Conservation (phyloP, 148 eudicot genomes). For the Bassia scoparia region DNA sequence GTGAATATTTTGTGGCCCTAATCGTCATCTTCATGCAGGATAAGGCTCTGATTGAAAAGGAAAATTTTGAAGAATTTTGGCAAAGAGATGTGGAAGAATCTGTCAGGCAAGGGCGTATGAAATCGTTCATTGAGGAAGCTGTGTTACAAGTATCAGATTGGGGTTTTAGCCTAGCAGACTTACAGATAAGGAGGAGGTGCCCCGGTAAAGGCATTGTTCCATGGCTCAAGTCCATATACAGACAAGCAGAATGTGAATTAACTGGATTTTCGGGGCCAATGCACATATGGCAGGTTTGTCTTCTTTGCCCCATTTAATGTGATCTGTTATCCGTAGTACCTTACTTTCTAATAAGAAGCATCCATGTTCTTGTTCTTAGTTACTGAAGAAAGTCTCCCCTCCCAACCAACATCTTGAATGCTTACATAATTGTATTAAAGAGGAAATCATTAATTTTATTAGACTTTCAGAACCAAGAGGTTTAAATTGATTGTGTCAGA, state of each 20-base stretch:
- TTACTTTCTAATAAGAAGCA: not conserved
- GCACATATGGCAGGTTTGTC: conserved; percentile 89
- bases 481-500: not conserved
- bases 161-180: conserved; percentile 81
- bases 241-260: conserved; percentile 60
- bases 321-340: too few relatives aligned
- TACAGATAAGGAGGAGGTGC: conserved; percentile 66
- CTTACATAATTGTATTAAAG: not conserved
- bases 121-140: conserved; percentile 78
- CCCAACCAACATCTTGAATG: not conserved
- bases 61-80: conserved; percentile 70
- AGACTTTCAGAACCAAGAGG: not conserved
- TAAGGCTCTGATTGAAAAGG: conserved; percentile 44
- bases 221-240: conserved; percentile 69
- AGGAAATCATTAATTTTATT: not conserved
- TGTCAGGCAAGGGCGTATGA: conserved; percentile 51
- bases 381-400: not conserved
- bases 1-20: not conserved
- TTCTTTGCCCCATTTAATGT: not conserved
- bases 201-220: conserved; percentile 60
- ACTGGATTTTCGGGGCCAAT: conserved; percentile 74
- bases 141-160: conserved; percentile 63
- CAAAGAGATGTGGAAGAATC: conserved; percentile 92
- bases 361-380: not conserved
- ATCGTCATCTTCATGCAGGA: conserved; percentile 43